Percentiles rank a stretch among this genome's conserved stretches.
Conservation (phyloP, 768 basidiomycete genomes). For the Suillus subaureus region DNA sequence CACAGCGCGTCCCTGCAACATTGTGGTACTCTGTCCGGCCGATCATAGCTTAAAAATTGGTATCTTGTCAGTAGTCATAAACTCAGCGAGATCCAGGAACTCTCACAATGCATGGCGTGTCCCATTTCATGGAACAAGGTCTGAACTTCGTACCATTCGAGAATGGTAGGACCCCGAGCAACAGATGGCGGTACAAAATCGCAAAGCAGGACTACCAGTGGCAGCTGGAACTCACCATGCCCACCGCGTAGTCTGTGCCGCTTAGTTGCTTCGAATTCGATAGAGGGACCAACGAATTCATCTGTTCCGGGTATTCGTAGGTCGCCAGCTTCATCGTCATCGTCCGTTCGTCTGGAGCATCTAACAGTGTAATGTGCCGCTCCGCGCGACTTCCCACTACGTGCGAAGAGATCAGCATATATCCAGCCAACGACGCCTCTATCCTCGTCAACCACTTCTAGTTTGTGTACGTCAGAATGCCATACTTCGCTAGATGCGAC, state of each 20-base stretch:
- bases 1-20: constrained; percentile 95
- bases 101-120: constrained; percentile 99
- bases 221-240: constrained; percentile 81
- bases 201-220: constrained; percentile 88
- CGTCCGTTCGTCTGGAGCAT: constrained; percentile 89
- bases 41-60: constrained; percentile 77
- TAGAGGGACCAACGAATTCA: constrained; percentile 47
- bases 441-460: constrained; percentile 91
- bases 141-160: constrained; percentile 92
- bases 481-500: constrained; percentile 81
- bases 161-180: constrained; percentile 64
- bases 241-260: constrained; percentile 60
- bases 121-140: constrained; percentile 99
- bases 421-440: constrained; percentile 91
- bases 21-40: constrained; percentile 97
- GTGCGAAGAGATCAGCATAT: constrained; percentile 88
- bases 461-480: constrained; percentile 85
- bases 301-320: constrained; percentile 43
- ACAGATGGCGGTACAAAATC: constrained; percentile 74
- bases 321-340: constrained; percentile 82
- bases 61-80: constrained; percentile 10
- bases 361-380: constrained; percentile 98
- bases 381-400: constrained; percentile 83
- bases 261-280: constrained; percentile 65
- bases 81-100: constrained; percentile 6